phyloP scores from a whole-genome alignment of 2,329 filamentous ascomycete species.

The Plectosphaerella plurivora region DNA sequence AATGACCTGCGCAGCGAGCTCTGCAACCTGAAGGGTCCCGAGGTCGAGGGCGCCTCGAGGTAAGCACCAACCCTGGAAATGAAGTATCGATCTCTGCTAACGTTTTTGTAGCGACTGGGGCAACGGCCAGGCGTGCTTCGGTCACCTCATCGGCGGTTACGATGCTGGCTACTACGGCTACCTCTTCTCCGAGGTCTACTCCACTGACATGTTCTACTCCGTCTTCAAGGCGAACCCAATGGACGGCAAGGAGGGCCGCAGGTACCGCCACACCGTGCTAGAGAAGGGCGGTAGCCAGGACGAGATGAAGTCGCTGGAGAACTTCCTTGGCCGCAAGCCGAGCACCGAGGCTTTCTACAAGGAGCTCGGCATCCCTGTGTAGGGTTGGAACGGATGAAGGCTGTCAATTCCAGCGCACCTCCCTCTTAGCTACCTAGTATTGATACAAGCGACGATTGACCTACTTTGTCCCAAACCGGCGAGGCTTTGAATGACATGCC shows the following conservation, averaged over 20 bases:
- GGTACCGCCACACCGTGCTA: slow-evolving; percentile 74
- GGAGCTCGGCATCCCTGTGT: slow-evolving; percentile 54
- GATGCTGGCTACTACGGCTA: slow-evolving; percentile 82
- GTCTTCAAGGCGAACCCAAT: slow-evolving; percentile 77
- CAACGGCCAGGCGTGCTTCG: slow-evolving; percentile 74
- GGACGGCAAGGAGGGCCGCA: slow-evolving; percentile 66
- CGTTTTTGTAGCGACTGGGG: slow-evolving; percentile 55
- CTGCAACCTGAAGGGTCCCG: slow-evolving; percentile 68
- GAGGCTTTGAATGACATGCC: no score
- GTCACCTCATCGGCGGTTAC: slow-evolving; percentile 79
- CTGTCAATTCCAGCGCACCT: no score
- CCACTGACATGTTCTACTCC: slow-evolving; percentile 79
- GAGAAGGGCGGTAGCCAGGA: slow-evolving; percentile 75
- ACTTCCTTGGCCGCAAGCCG: slow-evolving; percentile 73
- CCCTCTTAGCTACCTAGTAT: no score
- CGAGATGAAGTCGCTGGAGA: slow-evolving; percentile 74
- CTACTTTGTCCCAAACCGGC: no score
- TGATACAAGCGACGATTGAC: no score
- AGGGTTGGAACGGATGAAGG: neutral
- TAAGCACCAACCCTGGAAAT: slow-evolving; percentile 25
- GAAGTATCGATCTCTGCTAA: neutral
- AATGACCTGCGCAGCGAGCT: slow-evolving; percentile 71
- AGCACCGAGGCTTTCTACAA: slow-evolving; percentile 76
- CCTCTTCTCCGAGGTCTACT: slow-evolving; percentile 73
- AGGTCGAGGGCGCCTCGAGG: slow-evolving; percentile 55